Percentiles rank a stretch among this genome's conserved stretches.
These are phyloP conservation scores for Capsicum baccatum DNA, from an alignment of 257 asterid species.

Conservation along the genomic window DNA sequence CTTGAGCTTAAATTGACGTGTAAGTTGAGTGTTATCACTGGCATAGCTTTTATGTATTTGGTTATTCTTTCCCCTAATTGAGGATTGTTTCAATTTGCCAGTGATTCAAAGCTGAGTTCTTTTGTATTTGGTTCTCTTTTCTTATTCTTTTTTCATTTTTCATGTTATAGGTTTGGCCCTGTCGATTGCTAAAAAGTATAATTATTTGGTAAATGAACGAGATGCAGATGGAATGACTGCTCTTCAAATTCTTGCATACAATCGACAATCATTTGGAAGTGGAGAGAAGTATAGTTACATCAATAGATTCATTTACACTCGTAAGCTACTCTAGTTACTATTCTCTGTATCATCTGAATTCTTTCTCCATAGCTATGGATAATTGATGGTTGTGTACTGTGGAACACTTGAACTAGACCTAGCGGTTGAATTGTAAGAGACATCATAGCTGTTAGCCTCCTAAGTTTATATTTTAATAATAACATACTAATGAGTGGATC, in stretches of 20 bases:
- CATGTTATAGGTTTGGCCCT: slow-evolving; percentile 32
- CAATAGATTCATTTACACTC: slow-evolving; percentile 31
- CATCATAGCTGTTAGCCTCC: not conserved
- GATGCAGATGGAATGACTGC: slow-evolving; percentile 37
- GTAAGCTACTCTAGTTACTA: slow-evolving; percentile 29
- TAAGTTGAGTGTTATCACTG: too few species aligned
- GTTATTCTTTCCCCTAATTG: not conserved
- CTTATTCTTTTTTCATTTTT: not conserved
- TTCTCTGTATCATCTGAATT: not conserved
- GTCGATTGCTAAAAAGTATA: slow-evolving; percentile 21
- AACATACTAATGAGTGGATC: too few species aligned
- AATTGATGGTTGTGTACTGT: not conserved
- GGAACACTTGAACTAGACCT: not conserved
- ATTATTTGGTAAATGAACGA: slow-evolving; percentile 24
- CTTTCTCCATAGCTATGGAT: not conserved
- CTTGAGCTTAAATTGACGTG: too few species aligned
- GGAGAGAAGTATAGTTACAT: slow-evolving; percentile 1
- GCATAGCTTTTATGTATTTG: not conserved
- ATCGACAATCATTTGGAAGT: slow-evolving; percentile 26
- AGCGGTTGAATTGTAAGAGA: not conserved
- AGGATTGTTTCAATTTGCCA: too few species aligned
- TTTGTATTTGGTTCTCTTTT: not conserved
- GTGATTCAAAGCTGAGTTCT: not conserved
- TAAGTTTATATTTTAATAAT: too few species aligned
- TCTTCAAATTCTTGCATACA: slow-evolving; percentile 37